Base-by-base conservation (phyloP, 257 asterid species). In the Gardenia jasminoides region DNA sequence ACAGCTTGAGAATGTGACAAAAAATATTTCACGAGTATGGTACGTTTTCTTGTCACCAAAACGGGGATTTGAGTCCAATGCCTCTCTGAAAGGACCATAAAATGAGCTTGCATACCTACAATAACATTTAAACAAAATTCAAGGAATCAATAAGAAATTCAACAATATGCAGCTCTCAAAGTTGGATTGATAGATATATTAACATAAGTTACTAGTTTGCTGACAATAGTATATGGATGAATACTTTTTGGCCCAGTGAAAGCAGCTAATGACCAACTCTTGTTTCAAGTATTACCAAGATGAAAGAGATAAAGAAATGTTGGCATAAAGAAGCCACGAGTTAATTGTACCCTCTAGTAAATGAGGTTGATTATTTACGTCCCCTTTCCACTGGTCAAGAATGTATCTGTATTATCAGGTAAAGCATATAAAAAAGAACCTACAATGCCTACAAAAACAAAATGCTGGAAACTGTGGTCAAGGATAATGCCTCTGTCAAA, bases 1-100 rank as follows among this genome's bases (percentile, higher is more conserved):
- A 65, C 30, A 12, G 16, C 50, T 39, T 74, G 24, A 76, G 58
- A 76, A 17, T 44, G 50, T 70, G 67, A 74, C 52, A 31, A 48
- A 31, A 5, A 41, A 73, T 26, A 72, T 67, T 71, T 47, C n/a
- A 2, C 13, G 74, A 79, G 56, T 30, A 56, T 36, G 20, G 16
- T 84, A 95, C 99, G 99, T 95, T 87, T 95, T 95, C 87, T 95
- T 95, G 84, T 95, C 99, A 52, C 99, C 99, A 75, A 95, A 95
- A 26, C 99, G 97, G 56, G 98, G 99, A 76, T 95, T 95, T 64
- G 99, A 95, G 85, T 95, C 98, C 26, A 95, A 74, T 73, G 98
- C 99, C 85, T 95, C 99, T 71, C 99, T 83, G 86, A 95, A 95
- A 65, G 99, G 99, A 65, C 99, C 99, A 66, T 95, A 95, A 82